Conservation (phyloP, 257 asterid species). For the Petunia axillaris region DNA sequence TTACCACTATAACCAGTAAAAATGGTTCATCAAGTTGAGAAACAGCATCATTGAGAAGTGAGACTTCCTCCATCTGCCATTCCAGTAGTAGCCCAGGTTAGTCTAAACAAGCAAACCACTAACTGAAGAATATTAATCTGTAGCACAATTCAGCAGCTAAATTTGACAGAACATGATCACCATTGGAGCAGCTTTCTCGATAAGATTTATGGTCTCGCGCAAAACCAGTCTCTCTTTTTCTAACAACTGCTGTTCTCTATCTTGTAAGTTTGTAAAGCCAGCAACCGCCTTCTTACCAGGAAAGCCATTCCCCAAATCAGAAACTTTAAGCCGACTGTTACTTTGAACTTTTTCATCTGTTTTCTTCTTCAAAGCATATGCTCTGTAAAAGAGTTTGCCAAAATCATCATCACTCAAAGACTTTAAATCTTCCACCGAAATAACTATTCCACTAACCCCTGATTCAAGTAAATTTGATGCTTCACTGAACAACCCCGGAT, state of each 20-base stretch:
- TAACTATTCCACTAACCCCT: slow-evolving; percentile 85
- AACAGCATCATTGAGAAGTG: slow-evolving; percentile 98
- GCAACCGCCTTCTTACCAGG: slow-evolving; percentile 56
- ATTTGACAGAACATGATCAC: slow-evolving; percentile 77
- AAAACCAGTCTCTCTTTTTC: slow-evolving; percentile 65
- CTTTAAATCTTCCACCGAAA: slow-evolving; percentile 63
- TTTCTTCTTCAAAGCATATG: slow-evolving; percentile 37
- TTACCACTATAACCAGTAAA: slow-evolving; percentile 99
- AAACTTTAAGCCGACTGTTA: slow-evolving; percentile 30
- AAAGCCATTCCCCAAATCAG: slow-evolving; percentile 58
- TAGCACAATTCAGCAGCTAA: slow-evolving; percentile 54
- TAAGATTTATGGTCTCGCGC: slow-evolving; percentile 66
- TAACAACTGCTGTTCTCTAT: slow-evolving; percentile 64
- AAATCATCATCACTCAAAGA: slow-evolving; percentile 49
- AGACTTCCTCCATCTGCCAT: slow-evolving; percentile 95
- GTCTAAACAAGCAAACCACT: slow-evolving; percentile 32
- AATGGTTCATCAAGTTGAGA: slow-evolving; percentile 96
- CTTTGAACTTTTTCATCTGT: slow-evolving; percentile 44
- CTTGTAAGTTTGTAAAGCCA: slow-evolving; percentile 62
- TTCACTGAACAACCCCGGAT: slow-evolving; percentile 38
- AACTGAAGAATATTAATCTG: slow-evolving; percentile 33
- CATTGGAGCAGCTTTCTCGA: slow-evolving; percentile 86
- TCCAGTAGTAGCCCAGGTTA: slow-evolving; percentile 40
- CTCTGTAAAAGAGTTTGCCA: slow-evolving; percentile 45
- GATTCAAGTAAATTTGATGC: slow-evolving; percentile 49